Evolutionary conservation across 495 filamentous ascomycete genomes (phyloP).

Genomic region (Amorphotheca resinae): DNA sequence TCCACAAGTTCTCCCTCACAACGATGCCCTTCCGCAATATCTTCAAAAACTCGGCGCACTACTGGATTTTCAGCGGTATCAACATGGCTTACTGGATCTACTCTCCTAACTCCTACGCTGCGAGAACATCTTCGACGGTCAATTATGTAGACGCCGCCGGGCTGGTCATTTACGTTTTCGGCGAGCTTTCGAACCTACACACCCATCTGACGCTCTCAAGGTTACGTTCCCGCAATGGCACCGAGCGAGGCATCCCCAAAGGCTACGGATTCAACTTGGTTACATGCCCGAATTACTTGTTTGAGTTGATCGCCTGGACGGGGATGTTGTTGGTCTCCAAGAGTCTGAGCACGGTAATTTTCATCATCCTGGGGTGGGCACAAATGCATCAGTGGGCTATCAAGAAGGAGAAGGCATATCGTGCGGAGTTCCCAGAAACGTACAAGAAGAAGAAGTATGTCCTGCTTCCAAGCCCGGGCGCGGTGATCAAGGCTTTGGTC

Average conservation of each 20-base stretch:
- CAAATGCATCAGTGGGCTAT: constrained; percentile 81
- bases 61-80: constrained; percentile 67
- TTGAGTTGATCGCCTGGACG: constrained; percentile 76
- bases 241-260: constrained; percentile 71
- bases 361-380: constrained; percentile 48
- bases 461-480: constrained; percentile 48
- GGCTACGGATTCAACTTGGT: constrained; percentile 79
- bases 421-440: constrained; percentile 76
- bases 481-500: constrained; percentile 3
- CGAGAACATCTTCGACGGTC: constrained; percentile 20
- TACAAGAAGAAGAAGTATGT: constrained; percentile 80
- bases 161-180: constrained; percentile 55
- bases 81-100: constrained; percentile 82
- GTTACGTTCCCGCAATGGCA: constrained; percentile 68
- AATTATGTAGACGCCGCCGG: constrained; percentile 45
- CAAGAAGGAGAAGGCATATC: constrained; percentile 85
- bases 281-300: constrained; percentile 96
- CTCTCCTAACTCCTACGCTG: constrained; percentile 51
- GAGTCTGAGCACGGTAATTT: constrained; percentile 63
- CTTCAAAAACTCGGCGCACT: constrained; percentile 70
- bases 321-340: constrained; percentile 64
- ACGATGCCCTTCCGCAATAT: constrained; percentile 72
- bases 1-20: constrained; percentile 84
- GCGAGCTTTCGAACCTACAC: constrained; percentile 67
- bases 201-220: constrained; percentile 64